Evolutionary conservation across 768 basidiomycete genomes (phyloP).

Genomic region (Agaricus subrufescens): DNA sequence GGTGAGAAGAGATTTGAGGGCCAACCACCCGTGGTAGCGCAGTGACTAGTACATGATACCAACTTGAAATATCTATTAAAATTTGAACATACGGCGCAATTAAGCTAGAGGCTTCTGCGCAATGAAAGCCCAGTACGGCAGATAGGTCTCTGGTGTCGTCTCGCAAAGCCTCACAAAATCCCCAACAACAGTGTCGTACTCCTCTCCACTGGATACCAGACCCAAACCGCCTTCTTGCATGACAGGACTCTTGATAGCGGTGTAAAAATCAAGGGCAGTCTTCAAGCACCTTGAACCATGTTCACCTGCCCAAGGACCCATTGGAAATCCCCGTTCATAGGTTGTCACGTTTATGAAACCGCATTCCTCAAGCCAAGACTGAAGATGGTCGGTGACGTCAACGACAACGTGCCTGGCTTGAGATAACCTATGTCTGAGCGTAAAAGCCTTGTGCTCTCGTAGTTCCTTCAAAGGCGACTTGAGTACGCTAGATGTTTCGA

Average conservation of each 20-base stretch:
- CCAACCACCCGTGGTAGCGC: too few species aligned
- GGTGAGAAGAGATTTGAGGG: too few species aligned
- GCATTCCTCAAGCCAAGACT: background rate
- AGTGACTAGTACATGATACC: too few species aligned
- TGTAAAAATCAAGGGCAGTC: background rate
- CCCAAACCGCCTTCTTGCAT: background rate
- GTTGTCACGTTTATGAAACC: constrained; percentile 8
- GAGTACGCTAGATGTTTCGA: background rate
- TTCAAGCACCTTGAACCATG: background rate
- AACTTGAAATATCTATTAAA: too few species aligned
- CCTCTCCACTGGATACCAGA: background rate
- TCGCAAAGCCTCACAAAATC: constrained; percentile 2
- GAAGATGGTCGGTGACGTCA: constrained; percentile 6
- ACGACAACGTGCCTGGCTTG: constrained; percentile 1
- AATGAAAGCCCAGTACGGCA: background rate
- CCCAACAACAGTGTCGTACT: constrained; percentile 7
- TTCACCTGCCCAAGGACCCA: constrained; percentile 5
- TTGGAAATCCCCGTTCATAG: background rate
- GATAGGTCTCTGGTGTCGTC: background rate
- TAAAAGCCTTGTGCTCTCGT: background rate
- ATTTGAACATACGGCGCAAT: background rate
- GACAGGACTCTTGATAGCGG: constrained; percentile 1
- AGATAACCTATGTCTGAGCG: background rate
- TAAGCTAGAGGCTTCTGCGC: background rate
- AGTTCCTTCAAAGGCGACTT: constrained; percentile 1